Percentiles rank a stretch among this genome's conserved stretches.
Conservation (phyloP, 2,329 filamentous ascomycete genomes). For the Colletotrichum tamarilloi region DNA sequence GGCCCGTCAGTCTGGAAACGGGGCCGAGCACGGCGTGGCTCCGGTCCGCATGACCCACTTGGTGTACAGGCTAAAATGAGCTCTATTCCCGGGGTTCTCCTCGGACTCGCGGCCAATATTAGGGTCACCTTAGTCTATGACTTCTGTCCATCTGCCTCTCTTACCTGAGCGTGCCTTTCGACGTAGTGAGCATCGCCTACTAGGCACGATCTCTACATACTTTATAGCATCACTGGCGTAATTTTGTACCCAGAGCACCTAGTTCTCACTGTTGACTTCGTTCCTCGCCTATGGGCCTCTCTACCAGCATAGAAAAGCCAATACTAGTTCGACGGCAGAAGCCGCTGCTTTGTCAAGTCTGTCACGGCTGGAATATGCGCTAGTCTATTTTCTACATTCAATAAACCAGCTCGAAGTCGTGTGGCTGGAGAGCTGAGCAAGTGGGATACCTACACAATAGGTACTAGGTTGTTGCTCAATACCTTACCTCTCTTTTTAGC, state of each 20-base stretch:
- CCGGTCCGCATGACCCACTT: constrained; percentile 7
- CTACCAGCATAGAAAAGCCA: too few relatives aligned
- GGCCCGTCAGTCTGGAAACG: neutral
- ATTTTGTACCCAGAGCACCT: too few relatives aligned
- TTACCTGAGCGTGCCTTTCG: neutral
- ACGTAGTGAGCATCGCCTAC: neutral
- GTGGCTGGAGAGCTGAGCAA: constrained; percentile 17
- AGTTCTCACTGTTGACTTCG: too few relatives aligned
- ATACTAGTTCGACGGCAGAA: neutral
- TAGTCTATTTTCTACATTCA: constrained; percentile 15
- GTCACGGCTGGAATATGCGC: neutral
- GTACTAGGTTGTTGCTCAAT: too few relatives aligned
- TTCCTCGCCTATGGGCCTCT: neutral
- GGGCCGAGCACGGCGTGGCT: constrained; percentile 1
- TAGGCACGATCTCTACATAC: too few relatives aligned
- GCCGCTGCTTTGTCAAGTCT: neutral
- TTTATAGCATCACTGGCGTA: neutral
- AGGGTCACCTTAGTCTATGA: neutral
- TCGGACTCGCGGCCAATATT: neutral
- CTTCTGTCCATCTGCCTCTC: neutral
- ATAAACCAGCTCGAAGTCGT: constrained; percentile 5
- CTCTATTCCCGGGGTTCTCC: neutral
- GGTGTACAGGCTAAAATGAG: neutral
- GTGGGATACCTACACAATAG: too few relatives aligned
- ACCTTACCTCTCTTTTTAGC: too few relatives aligned